Evolutionary conservation across 768 basidiomycete species (phyloP).

Genomic region (Lentinula boryana): DNA sequence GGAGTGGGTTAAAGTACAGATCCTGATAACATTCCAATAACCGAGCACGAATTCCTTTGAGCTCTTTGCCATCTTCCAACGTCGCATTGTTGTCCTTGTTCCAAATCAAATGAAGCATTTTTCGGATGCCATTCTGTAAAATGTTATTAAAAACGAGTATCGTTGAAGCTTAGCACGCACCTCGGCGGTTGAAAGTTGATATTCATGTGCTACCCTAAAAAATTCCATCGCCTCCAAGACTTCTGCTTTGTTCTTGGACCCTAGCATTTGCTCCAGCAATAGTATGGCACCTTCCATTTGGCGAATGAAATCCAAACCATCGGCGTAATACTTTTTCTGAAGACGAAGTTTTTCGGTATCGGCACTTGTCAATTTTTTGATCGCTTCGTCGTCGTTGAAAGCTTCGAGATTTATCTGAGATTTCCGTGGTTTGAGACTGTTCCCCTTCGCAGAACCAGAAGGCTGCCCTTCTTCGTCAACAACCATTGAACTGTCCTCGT

Average conservation of each 20-base stretch:
- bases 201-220: conserved; percentile 77
- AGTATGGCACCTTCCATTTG: conserved; percentile 58
- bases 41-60: conserved; percentile 83
- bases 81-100: conserved; percentile 86
- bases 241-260: conserved; percentile 80
- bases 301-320: conserved; percentile 78
- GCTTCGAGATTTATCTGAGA: conserved; percentile 72
- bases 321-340: conserved; percentile 80
- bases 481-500: conserved; percentile 28
- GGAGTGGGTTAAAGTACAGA: conserved; percentile 83
- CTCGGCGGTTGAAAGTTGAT: conserved; percentile 73
- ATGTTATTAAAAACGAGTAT: background rate
- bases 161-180: conserved; percentile 28
- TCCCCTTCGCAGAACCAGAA: conserved; percentile 15
- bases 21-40: conserved; percentile 84
- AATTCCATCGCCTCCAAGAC: conserved; percentile 86
- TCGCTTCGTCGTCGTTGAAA: conserved; percentile 62
- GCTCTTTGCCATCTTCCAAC: conserved; percentile 55
- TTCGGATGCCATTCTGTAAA: conserved; percentile 77
- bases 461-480: conserved; percentile 33
- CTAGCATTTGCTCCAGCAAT: conserved; percentile 69
- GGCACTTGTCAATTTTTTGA: conserved; percentile 63
- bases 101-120: conserved; percentile 98
- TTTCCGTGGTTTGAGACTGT: conserved; percentile 52
- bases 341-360: conserved; percentile 63